Evolutionary conservation across 768 basidiomycete genomes (phyloP).

Genomic region (Roridomyces roridus): DNA sequence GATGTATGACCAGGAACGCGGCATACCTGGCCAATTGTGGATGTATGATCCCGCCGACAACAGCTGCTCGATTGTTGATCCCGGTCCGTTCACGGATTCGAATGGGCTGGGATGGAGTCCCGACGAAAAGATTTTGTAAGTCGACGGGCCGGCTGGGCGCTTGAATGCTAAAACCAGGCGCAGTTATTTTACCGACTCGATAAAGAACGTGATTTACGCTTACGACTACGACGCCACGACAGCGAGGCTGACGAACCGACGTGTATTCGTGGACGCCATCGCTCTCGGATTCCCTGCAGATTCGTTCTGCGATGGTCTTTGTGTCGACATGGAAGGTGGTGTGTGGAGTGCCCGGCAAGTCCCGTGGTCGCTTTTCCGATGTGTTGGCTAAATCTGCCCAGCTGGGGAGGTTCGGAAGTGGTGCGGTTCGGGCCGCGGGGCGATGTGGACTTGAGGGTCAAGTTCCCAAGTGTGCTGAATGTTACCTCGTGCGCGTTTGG

Average conservation of each 20-base stretch:
- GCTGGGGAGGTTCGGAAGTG: constrained; percentile 71
- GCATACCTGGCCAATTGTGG: constrained; percentile 62
- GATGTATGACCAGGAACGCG: constrained; percentile 53
- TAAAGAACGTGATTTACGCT: constrained; percentile 68
- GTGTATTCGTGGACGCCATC: constrained; percentile 63
- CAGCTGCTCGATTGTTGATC: constrained; percentile 59
- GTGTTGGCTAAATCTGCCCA: constrained; percentile 30
- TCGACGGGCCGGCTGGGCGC: constrained; percentile 1
- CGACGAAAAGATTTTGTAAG: constrained; percentile 66
- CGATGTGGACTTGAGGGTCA: constrained; percentile 57
- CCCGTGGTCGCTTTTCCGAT: neutral
- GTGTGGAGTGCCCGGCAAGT: constrained; percentile 66
- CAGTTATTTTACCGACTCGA: constrained; percentile 76
- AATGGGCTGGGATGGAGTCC: constrained; percentile 72
- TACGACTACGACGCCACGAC: constrained; percentile 70
- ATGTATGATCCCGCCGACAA: constrained; percentile 58
- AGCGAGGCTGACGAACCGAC: constrained; percentile 51
- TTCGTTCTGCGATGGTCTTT: constrained; percentile 70
- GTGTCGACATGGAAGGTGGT: constrained; percentile 65
- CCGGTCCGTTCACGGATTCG: constrained; percentile 71
- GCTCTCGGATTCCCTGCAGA: constrained; percentile 55
- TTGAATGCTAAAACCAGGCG: constrained; percentile 13
- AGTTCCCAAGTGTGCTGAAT: constrained; percentile 66
- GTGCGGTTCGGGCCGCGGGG: constrained; percentile 63
- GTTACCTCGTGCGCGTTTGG: constrained; percentile 77